Evolutionary conservation across 805 yeast genomes (phyloP).

Genomic region (Wickerhamomyces canadensis): DNA sequence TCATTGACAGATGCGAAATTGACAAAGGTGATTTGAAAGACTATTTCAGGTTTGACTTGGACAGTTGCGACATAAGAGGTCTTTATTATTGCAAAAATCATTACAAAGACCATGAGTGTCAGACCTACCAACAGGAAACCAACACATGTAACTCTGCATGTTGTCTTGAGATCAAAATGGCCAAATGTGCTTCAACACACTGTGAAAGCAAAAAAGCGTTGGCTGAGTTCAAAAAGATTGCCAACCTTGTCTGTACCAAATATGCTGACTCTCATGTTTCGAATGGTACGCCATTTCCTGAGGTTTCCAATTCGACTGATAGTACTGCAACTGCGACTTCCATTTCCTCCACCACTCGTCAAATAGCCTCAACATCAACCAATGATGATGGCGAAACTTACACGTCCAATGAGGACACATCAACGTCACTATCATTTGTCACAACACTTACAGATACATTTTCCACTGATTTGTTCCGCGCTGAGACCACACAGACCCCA

Average conservation of each 20-base stretch:
- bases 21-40: slow-evolving; percentile 8
- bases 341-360: no score
- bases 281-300: slow-evolving; percentile 7
- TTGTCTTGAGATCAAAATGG: slow-evolving; percentile 21
- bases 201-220: slow-evolving; percentile 16
- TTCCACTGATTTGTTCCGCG: no score
- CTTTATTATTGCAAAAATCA: slow-evolving; percentile 20
- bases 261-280: slow-evolving; percentile 20
- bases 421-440: no score
- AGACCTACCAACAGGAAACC: slow-evolving; percentile 5
- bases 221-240: slow-evolving; percentile 11
- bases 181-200: slow-evolving; percentile 17
- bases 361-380: no score
- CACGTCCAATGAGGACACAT: no score
- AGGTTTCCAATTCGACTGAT: no score
- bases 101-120: slow-evolving; percentile 13
- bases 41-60: slow-evolving; percentile 14
- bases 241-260: slow-evolving; percentile 18
- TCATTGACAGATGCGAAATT: slow-evolving; percentile 19
- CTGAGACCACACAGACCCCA: no score
- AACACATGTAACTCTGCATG: slow-evolving; percentile 22
- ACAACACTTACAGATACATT: no score
- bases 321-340: no score
- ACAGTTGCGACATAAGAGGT: slow-evolving; percentile 22
- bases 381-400: no score